Evolutionary conservation across 192 early-diverging fungal species (phyloP), one percentile per base, ranked within the genome.

Genomic region (Neocallimastix lanati): DNA sequence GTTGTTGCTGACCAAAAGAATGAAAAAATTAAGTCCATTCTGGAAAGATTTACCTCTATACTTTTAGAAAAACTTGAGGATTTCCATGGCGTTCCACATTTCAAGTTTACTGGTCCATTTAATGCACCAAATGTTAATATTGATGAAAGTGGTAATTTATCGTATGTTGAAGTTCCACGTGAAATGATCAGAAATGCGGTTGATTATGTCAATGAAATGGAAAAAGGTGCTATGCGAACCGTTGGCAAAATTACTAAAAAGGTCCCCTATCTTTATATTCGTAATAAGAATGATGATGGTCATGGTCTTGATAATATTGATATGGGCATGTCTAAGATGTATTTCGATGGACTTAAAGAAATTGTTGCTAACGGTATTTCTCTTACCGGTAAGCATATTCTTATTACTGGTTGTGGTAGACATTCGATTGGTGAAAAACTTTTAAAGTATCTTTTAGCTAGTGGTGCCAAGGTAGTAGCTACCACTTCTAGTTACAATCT

Each of bases 191-290:
- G 92, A 86, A 97, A 95, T 90, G 88, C 96, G 83, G 90, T 93
- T 83, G 92, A 96, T 80, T 98, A 96, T 82, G 95, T 98, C 84
- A 89, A 91, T 83, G 93, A 93, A 77, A 94, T 98, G 94, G 50
- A 82, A 18, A 80, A 80, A 77, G 50, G 50, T 67, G 50, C 84
- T 33, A 28, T 82, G 21, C 82, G 87, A 37, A 89, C 88, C 6
- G 11, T 67, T 67, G 50, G 50, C 9, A 9, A 21, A 0, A 67
- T n/a, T 67, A n/a, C 50, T 9, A 67, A 67, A 25, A 67, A 67
- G 25, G 25, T 67, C 0, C 50, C 50, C 25, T 67, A n/a, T 9
- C 50, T 67, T 9, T 67, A n/a, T 11, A n/a, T 67, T n/a, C 50
- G 50, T 67, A 25, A 67, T 9, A 21, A 67, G n/a, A n/a, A n/a